Base-by-base conservation (phyloP, 148 eudicot genomes). In the Limonium bicolor region DNA sequence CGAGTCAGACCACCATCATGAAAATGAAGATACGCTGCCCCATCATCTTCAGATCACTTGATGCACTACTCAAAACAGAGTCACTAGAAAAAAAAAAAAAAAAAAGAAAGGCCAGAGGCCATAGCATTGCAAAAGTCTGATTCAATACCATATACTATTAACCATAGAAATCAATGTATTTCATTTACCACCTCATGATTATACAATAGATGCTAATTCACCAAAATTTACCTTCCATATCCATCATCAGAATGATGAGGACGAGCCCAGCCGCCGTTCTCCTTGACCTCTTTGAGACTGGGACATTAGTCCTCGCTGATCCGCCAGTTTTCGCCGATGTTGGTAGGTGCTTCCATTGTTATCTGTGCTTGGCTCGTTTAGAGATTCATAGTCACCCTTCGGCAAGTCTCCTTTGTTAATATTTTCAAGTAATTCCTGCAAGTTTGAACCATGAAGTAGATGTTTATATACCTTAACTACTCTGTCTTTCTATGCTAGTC, bases 1-100 rank as follows among this genome's bases (percentile, higher is more conserved):
- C 95, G 59, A 51, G 95, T 85, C 35, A 93, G 94, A 21, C 99
- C 99, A 30, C 99, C 99, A 92, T 73, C 27, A 92, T 57, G 62
- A 92, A 92, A 17, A 85, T 50, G 51, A 92, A 85, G 10, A 85
- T 65, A 49, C 99, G 99, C 16, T 74, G 82, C 21, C 99, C 95
- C 82, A 78, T 69, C 74, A 60, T 78, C 72, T 71, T 92, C 40
- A 73, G 60, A 52, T 92, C 95, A 46, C 12, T 59, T 44, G 94
- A 36, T 34, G 68, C 56, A 59, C 21, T 59, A 59, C 50, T 72
- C 66, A 81, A 40, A 51, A 74, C 60, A 0, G 95, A 81, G 45
- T 92, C 94, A 64, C 99, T 92, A 62, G 19, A 9, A 52, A 54
- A 62, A 56, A 16, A 36, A 21, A 54, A 18, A 1, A 51, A 27